Conservation (phyloP, 108 stramenopile species). For the Seminavis robusta region DNA sequence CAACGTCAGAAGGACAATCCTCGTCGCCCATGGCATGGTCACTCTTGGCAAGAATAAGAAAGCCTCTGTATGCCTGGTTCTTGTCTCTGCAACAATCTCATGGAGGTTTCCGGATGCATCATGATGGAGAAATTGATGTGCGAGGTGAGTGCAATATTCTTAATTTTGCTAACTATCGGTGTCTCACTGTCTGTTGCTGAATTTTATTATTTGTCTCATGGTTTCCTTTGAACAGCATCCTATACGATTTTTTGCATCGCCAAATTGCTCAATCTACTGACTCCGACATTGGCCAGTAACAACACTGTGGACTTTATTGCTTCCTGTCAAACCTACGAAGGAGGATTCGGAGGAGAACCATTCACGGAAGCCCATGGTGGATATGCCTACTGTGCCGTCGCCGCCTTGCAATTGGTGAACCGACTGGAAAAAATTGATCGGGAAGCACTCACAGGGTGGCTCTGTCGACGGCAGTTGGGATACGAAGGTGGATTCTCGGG, state of each 20-base stretch:
- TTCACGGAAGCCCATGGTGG: conserved; percentile 97
- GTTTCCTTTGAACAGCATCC: no score
- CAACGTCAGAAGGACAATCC: conserved; percentile 16
- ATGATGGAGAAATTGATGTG: conserved; percentile 97
- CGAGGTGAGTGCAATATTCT: no score
- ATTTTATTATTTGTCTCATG: no score
- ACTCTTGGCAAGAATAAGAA: conserved; percentile 32
- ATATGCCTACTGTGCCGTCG: conserved; percentile 96
- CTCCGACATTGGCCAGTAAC: conserved; percentile 32
- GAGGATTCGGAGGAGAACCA: conserved; percentile 97
- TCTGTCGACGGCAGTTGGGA: conserved; percentile 80
- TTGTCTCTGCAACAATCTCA: conserved; percentile 30
- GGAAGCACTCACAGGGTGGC: conserved; percentile 71
- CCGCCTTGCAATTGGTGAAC: conserved; percentile 47
- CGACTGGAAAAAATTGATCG: conserved; percentile 40
- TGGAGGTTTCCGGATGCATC: conserved; percentile 90
- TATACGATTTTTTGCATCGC: conserved; percentile 87
- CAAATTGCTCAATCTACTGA: conserved; percentile 63
- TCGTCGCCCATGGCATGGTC: conserved; percentile 19
- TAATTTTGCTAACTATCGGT: no score
- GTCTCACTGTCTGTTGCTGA: no score
- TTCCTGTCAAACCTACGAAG: conserved; percentile 95
- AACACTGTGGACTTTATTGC: conserved; percentile 42
- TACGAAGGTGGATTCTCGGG: conserved; percentile 97
- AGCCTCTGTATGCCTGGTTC: conserved; percentile 68